Evolutionary conservation across 2,329 filamentous ascomycete species (phyloP).

Genomic region (Lasiodiplodia theobromae): DNA sequence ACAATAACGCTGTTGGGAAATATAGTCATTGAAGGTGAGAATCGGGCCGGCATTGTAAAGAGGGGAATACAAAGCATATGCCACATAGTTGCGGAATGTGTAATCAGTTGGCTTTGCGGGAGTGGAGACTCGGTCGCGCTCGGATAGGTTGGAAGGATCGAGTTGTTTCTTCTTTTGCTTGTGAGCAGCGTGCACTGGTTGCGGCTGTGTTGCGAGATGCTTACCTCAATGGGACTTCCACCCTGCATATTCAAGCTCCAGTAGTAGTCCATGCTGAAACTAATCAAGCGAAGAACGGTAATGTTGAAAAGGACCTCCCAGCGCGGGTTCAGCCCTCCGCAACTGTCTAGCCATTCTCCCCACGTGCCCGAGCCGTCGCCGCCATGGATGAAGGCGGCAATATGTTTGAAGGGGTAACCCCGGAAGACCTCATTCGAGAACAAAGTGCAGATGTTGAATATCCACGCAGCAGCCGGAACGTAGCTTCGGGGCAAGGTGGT

Average conservation of each 20-base stretch:
- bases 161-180: slow-evolving; percentile 93
- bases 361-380: slow-evolving; percentile 57
- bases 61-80: slow-evolving; percentile 89
- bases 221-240: slow-evolving; percentile 80
- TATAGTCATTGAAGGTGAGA: slow-evolving; percentile 97
- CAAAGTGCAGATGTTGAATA: slow-evolving; percentile 83
- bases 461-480: slow-evolving; percentile 81
- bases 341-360: slow-evolving; percentile 77
- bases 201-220: slow-evolving; percentile 40
- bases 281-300: slow-evolving; percentile 88
- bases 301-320: slow-evolving; percentile 99
- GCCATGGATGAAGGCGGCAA: slow-evolving; percentile 54
- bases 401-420: slow-evolving; percentile 75
- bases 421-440: slow-evolving; percentile 87
- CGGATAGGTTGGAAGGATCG: slow-evolving; percentile 84
- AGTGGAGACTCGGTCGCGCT: slow-evolving; percentile 82
- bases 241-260: slow-evolving; percentile 78
- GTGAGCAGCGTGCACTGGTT: slow-evolving; percentile 61
- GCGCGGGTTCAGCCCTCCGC: slow-evolving; percentile 81
- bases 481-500: slow-evolving; percentile 73
- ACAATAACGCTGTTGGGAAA: slow-evolving; percentile 80
- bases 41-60: slow-evolving; percentile 94
- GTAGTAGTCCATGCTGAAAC: slow-evolving; percentile 96
- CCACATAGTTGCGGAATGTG: slow-evolving; percentile 84
- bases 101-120: slow-evolving; percentile 76